Evolutionary conservation across 139 green algal genomes (phyloP).

Genomic region (Chlorella sp.): DNA sequence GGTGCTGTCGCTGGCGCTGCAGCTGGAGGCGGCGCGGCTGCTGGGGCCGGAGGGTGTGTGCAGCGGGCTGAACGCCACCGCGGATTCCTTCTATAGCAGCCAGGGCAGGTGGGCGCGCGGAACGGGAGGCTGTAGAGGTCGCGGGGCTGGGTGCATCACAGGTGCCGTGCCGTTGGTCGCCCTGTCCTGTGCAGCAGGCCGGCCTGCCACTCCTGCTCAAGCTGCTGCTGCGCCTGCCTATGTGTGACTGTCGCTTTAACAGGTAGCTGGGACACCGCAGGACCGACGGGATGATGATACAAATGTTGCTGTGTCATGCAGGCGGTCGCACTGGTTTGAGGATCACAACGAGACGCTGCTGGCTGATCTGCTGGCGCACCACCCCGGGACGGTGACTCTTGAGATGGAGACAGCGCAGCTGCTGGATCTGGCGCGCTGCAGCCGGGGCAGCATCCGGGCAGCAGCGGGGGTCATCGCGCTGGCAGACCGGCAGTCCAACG

Average conservation of each 20-base stretch:
- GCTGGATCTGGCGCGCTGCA: slow-evolving; percentile 74
- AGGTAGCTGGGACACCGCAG: too few species aligned
- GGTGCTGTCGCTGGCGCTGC: slow-evolving; percentile 49
- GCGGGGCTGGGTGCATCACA: too few species aligned
- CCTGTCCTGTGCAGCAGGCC: background rate
- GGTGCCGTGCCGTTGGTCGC: background rate
- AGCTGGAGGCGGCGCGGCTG: slow-evolving; percentile 44
- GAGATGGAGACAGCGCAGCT: slow-evolving; percentile 90
- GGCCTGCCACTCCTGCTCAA: background rate
- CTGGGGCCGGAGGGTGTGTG: slow-evolving; percentile 50
- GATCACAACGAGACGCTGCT: slow-evolving; percentile 71
- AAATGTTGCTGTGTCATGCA: background rate
- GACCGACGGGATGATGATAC: background rate
- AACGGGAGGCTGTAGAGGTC: too few species aligned
- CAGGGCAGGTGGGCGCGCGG: slow-evolving; percentile 51
- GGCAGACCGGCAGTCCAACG: slow-evolving; percentile 73
- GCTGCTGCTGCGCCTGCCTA: background rate
- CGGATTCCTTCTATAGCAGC: slow-evolving; percentile 81
- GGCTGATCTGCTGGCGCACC: slow-evolving; percentile 44
- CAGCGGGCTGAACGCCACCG: slow-evolving; percentile 75
- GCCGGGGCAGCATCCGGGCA: slow-evolving; percentile 57
- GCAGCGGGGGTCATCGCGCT: slow-evolving; percentile 70
- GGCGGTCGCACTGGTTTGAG: slow-evolving; percentile 51
- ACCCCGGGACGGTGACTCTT: slow-evolving; percentile 52
- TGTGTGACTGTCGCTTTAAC: too few species aligned